Percentiles rank a stretch among this genome's conserved stretches.
phyloP scores from a whole-genome alignment of 495 filamentous ascomycete genomes.

The Apiosordaria backusii region DNA sequence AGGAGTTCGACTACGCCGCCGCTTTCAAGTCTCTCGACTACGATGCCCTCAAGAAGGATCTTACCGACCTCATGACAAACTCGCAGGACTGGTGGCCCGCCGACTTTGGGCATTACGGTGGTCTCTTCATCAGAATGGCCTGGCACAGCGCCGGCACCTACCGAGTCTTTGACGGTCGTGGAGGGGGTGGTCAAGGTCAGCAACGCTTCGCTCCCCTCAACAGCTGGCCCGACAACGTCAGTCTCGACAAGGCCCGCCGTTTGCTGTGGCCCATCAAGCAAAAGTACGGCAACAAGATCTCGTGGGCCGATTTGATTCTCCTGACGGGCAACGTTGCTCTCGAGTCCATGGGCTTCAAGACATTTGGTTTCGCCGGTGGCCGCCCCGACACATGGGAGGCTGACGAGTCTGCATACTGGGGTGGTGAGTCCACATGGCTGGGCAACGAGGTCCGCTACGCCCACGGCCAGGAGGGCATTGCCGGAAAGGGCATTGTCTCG shows the following conservation, averaged over 20 bases:
- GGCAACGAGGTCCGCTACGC: constrained; percentile 65
- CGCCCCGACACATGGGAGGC: constrained; percentile 67
- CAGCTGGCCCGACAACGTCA: constrained; percentile 76
- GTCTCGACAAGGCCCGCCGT: constrained; percentile 72
- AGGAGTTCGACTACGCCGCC: constrained; percentile 63
- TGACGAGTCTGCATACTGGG: constrained; percentile 72
- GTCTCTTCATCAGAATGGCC: constrained; percentile 72
- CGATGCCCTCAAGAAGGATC: constrained; percentile 65
- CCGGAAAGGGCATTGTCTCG: constrained; percentile 43
- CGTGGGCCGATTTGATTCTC: constrained; percentile 67
- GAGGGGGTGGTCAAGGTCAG: constrained; percentile 66
- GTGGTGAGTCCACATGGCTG: constrained; percentile 66
- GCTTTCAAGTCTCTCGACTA: constrained; percentile 72
- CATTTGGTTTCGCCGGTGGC: constrained; percentile 68
- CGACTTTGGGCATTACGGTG: constrained; percentile 74
- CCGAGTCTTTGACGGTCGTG: constrained; percentile 66
- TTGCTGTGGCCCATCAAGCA: constrained; percentile 77
- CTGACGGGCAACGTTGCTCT: constrained; percentile 70
- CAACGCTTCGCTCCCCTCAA: constrained; percentile 74
- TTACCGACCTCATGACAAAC: constrained; percentile 63
- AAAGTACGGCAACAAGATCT: constrained; percentile 77
- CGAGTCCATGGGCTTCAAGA: constrained; percentile 71
- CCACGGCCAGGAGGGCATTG: constrained; percentile 43
- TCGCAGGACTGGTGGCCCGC: constrained; percentile 76
- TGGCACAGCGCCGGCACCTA: constrained; percentile 76